phyloP scores from a whole-genome alignment of 192 early-diverging fungal genomes.

The Obelidium mucronatum region DNA sequence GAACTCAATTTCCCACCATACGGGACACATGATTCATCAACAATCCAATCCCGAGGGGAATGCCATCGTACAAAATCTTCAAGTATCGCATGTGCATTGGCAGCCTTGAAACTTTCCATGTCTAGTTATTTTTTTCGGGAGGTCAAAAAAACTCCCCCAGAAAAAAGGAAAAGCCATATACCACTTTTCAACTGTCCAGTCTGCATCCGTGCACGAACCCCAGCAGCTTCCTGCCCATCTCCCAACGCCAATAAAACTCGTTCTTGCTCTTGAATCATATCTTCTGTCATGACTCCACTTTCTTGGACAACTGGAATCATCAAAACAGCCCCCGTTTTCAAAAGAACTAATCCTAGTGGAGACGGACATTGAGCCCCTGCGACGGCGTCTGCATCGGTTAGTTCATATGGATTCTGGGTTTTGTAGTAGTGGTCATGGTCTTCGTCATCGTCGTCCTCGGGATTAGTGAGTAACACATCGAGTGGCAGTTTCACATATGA shows the following conservation, averaged over 20 bases:
- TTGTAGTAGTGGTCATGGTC: background rate
- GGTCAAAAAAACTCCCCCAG: background rate
- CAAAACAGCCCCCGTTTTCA: constrained; percentile 63
- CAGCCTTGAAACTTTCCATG: constrained; percentile 95
- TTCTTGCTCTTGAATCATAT: constrained; percentile 86
- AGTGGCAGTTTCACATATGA: constrained; percentile 29
- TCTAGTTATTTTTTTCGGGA: constrained; percentile 59
- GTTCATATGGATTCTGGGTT: background rate
- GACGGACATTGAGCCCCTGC: background rate
- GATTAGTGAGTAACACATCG: background rate
- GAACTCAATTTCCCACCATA: constrained; percentile 65
- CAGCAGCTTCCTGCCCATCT: constrained; percentile 72
- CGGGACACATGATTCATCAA: constrained; percentile 46
- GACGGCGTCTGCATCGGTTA: constrained; percentile 1
- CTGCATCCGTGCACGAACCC: constrained; percentile 78
- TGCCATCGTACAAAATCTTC: constrained; percentile 96
- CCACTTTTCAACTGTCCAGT: constrained; percentile 76
- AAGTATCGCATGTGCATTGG: constrained; percentile 78
- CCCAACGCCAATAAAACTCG: constrained; percentile 80
- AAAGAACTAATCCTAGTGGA: background rate
- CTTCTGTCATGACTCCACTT: constrained; percentile 83
- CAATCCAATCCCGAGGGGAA: constrained; percentile 92
- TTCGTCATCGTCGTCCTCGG: background rate
- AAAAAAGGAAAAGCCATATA: constrained; percentile 32
- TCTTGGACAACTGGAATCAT: constrained; percentile 63